Conservation (phyloP, 108 stramenopile genomes). For the Phaeodactylum tricornutum region DNA sequence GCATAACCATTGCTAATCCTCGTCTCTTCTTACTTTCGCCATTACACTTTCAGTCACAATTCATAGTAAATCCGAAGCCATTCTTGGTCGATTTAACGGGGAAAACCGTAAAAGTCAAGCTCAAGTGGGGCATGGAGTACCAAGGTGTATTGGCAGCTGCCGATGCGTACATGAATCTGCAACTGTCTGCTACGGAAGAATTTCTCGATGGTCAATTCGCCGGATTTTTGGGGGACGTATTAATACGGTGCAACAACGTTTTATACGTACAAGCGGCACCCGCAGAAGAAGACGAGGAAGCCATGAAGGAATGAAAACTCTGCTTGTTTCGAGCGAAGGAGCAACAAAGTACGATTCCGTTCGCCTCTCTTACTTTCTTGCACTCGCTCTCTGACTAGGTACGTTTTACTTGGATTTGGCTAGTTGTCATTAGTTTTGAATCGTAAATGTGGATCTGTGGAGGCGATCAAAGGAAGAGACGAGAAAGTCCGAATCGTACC, state of each 20-base stretch:
- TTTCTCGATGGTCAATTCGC: slow-evolving; percentile 92
- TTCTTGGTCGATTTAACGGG: slow-evolving; percentile 93
- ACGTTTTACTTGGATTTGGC: no score
- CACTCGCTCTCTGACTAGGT: no score
- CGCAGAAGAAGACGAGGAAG: slow-evolving; percentile 22
- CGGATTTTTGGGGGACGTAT: slow-evolving; percentile 91
- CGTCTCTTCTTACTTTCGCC: no score
- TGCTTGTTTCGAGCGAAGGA: not conserved
- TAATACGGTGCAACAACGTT: slow-evolving; percentile 98
- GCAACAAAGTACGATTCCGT: not conserved
- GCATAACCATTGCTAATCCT: no score
- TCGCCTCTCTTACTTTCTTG: no score
- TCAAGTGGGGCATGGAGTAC: slow-evolving; percentile 99
- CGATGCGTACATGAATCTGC: slow-evolving; percentile 98
- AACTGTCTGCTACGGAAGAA: slow-evolving; percentile 86
- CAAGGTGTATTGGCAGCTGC: slow-evolving; percentile 83
- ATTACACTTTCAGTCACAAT: slow-evolving; percentile 78
- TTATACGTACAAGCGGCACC: slow-evolving; percentile 84
- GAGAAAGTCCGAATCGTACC: not conserved
- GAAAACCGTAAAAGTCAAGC: slow-evolving; percentile 86
- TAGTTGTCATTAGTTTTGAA: not conserved
- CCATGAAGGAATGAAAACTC: slow-evolving; percentile 9
- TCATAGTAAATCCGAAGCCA: slow-evolving; percentile 97
- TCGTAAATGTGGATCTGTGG: not conserved
- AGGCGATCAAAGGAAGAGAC: not conserved